A percentile compares a stretch with the other conserved stretches of the same genome.
phyloP scores from a whole-genome alignment of 1,284 basidiomycete genomes.

The Ceratobasidium sp. region DNA sequence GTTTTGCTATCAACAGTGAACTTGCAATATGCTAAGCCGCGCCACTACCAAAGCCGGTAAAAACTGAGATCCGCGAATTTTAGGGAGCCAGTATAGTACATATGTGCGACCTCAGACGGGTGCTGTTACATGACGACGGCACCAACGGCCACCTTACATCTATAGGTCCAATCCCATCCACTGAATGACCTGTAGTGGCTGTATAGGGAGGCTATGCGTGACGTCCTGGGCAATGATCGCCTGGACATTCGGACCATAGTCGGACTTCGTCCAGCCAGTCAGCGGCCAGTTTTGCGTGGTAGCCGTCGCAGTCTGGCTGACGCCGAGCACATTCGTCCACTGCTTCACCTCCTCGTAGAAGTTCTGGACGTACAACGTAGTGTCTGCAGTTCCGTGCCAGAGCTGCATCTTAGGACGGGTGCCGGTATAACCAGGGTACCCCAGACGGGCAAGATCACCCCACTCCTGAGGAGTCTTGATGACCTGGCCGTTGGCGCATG shows the following conservation, averaged over 20 bases:
- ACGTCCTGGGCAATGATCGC: constrained; percentile 59
- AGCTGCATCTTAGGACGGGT: constrained; percentile 63
- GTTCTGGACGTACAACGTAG: constrained; percentile 63
- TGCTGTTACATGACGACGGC: too few relatives aligned
- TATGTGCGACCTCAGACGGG: too few relatives aligned
- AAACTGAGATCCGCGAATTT: too few relatives aligned
- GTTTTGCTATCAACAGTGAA: too few relatives aligned
- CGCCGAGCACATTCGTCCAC: constrained; percentile 62
- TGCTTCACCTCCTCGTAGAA: constrained; percentile 63
- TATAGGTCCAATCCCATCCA: constrained; percentile 27
- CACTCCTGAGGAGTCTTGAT: constrained; percentile 62
- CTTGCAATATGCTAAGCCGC: too few relatives aligned
- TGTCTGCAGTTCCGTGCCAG: constrained; percentile 67
- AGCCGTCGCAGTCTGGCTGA: constrained; percentile 56
- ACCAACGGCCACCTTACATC: too few relatives aligned
- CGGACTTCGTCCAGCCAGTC: constrained; percentile 58
- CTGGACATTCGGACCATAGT: constrained; percentile 61
- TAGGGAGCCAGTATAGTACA: too few relatives aligned
- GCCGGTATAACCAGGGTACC: constrained; percentile 65
- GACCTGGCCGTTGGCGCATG: constrained; percentile 60
- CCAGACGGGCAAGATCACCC: constrained; percentile 60
- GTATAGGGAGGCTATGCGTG: constrained; percentile 60
- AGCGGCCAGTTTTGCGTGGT: constrained; percentile 57
- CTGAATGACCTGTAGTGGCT: constrained; percentile 47
- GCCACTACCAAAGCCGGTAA: too few relatives aligned